Evolutionary conservation across 2,329 filamentous ascomycete species (phyloP), one percentile per base, ranked within the genome.

Genomic region (Bipolaris bicolor): DNA sequence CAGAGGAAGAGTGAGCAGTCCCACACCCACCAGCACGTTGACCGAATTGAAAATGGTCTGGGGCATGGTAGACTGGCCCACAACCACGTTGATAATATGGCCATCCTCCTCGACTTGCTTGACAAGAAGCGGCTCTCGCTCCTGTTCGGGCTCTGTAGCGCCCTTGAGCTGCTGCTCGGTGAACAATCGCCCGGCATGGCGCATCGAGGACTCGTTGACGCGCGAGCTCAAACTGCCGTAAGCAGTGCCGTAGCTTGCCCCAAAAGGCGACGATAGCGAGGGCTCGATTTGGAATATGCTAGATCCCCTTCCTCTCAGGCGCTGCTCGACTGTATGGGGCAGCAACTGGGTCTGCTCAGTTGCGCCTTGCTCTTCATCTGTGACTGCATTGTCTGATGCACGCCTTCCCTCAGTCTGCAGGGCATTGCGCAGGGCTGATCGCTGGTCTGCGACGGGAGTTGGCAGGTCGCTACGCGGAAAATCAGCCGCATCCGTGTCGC

Each of bases 41-140:
- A 94, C 94, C 3, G 92, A 96, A 78, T 99, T 99, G 82, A 98
- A 96, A 61, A 97, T 85, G 6, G 94, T 98, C 79, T 98, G 94
- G 0, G 92, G 92, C 15, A 98, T 82, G 1, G 94, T 99, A n/a
- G 92, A 96, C 79, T 96, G 92, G 37, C 94, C 94, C 60, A 96
- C 90, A 2, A 97, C 88, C 2, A 94, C 85, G 66, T 94, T 85
- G 54, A 97, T 86, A 46, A 94, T 85, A 40, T 95, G 92, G 64
- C 95, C 92, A 67, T 85, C 82, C 63, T 95, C 90, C 73, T 96
- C 90, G 11, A 97, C 85, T 75, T 93, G 90, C 78, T 92, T 94
- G 51, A 97, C 88, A n/a, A 97, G 79, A 53, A 97, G 83, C 1
- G 91, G 90, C 64, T 90, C 87, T n/a, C 77, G 72, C 65, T 80